Conservation (phyloP, 2,329 filamentous ascomycete genomes). For the Penicillium olsonii region DNA sequence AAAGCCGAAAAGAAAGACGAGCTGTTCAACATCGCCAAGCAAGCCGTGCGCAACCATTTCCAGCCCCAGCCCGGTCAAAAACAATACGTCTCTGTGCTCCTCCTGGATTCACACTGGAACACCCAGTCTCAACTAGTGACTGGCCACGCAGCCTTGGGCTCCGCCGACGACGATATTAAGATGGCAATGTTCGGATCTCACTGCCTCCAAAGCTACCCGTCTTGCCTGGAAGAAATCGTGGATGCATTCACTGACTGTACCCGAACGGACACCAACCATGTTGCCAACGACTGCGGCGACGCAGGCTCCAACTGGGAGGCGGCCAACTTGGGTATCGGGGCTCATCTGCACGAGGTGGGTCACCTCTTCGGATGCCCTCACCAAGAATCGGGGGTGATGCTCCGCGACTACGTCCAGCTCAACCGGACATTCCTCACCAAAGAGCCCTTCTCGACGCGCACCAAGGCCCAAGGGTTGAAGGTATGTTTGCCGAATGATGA, state of each 20-base stretch:
- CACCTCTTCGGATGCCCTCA: constrained; percentile 89
- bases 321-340: constrained; percentile 91
- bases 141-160: constrained; percentile 83
- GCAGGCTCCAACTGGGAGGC: constrained; percentile 92
- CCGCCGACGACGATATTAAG: constrained; percentile 69
- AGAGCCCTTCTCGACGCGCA: constrained; percentile 85
- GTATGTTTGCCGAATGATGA: constrained; percentile 76
- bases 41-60: constrained; percentile 79
- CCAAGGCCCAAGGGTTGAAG: constrained; percentile 75
- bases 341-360: constrained; percentile 87
- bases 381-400: constrained; percentile 89
- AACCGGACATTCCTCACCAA: constrained; percentile 80
- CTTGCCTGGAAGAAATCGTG: constrained; percentile 84
- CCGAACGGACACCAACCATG: constrained; percentile 74
- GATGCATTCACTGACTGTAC: constrained; percentile 90
- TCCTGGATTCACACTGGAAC: constrained; percentile 91
- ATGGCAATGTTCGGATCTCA: constrained; percentile 92
- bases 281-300: constrained; percentile 85
- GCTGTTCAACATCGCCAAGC: constrained; percentile 73
- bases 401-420: constrained; percentile 79
- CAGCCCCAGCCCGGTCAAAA: constrained; percentile 73
- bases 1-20: constrained; percentile 70
- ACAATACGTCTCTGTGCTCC: constrained; percentile 81
- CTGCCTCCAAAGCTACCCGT: constrained; percentile 85
- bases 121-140: constrained; percentile 66